Conservation (phyloP, 2,329 filamentous ascomycete species). For the Nigrospora sphaerica region DNA sequence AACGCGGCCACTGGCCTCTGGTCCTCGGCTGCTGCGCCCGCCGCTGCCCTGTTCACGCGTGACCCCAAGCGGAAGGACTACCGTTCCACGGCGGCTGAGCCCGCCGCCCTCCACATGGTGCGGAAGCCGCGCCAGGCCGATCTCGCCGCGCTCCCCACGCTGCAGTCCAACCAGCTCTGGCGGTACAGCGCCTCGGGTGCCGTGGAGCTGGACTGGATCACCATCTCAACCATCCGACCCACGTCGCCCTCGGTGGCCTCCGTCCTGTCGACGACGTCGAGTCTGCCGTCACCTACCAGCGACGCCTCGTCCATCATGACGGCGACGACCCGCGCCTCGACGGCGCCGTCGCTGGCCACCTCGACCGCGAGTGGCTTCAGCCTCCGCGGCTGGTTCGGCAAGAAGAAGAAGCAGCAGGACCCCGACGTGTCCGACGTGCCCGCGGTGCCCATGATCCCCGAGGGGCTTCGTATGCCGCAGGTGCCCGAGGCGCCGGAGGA, state of each 20-base stretch:
- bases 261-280: slow-evolving; percentile 10
- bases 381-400: slow-evolving; percentile 15
- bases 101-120: slow-evolving; percentile 24
- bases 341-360: slow-evolving; percentile 1
- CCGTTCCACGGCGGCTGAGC: slow-evolving; percentile 22
- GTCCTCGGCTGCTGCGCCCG: not conserved
- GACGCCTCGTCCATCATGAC: slow-evolving; percentile 13
- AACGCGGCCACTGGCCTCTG: too few relatives aligned
- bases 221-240: slow-evolving; percentile 14
- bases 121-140: slow-evolving; percentile 23
- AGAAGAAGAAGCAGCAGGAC: slow-evolving; percentile 11
- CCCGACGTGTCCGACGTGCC: slow-evolving; percentile 4
- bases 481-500: slow-evolving; percentile 8
- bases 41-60: slow-evolving; percentile 21
- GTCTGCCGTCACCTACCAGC: slow-evolving; percentile 9
- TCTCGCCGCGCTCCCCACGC: slow-evolving; percentile 9
- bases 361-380: slow-evolving; percentile 11
- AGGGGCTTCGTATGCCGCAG: slow-evolving; percentile 7
- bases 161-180: slow-evolving; percentile 19
- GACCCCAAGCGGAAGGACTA: slow-evolving; percentile 20
- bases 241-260: slow-evolving; percentile 13
- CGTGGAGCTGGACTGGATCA: slow-evolving; percentile 18
- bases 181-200: slow-evolving; percentile 4
- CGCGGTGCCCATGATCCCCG: not conserved
- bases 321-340: slow-evolving; percentile 11